Evolutionary conservation across 768 basidiomycete species (phyloP), one percentile per base, ranked within the genome.

Genomic region (Mycena polygramma): DNA sequence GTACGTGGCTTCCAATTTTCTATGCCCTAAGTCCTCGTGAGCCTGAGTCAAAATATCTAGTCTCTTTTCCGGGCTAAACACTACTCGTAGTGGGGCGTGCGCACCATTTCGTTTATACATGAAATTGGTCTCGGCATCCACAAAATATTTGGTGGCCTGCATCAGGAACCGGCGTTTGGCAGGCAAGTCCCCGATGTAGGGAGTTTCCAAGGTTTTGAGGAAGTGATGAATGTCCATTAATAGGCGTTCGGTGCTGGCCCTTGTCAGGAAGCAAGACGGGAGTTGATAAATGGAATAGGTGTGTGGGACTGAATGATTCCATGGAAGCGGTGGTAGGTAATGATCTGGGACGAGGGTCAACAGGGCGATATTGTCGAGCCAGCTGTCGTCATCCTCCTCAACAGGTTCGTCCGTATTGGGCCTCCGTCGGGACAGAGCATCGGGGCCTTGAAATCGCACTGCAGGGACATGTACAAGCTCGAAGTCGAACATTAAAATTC

Each of bases 331-430:
- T 3, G 45, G 58, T 15, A 60, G 24, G 0, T 8, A 13, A 17
- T 52, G 49, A 9, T 39, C 15, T 0, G 49, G 51, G 8, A 64
- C 19, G 19, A 64, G 9, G 17, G 45, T 60, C 4, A 60, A 13
- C 11, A 60, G 20, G 17, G 58, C 58, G 24, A 62, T 54, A 0
- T 66, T 26, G 35, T 66, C 63, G 15, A 65, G n/a, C 67, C 68
- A 68, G 4, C 43, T 57, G 76, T 64, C 79, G 75, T 82, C 57
- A 70, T 75, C 55, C 57, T 71, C 15, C 71, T 57, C 37, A 24
- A 79, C 36, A 2, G 60, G 41, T 22, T 57, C 66, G 7, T 72
- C 72, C 0, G 14, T 72, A 57, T 39, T 41, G 6, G 66, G 17
- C 35, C 52, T 30, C 30, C 30, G 30, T 6, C 30, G 2, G 6